Evolutionary conservation across 2,329 filamentous ascomycete species (phyloP), one percentile per base, ranked within the genome.

Genomic region (Cercospora citrullina): DNA sequence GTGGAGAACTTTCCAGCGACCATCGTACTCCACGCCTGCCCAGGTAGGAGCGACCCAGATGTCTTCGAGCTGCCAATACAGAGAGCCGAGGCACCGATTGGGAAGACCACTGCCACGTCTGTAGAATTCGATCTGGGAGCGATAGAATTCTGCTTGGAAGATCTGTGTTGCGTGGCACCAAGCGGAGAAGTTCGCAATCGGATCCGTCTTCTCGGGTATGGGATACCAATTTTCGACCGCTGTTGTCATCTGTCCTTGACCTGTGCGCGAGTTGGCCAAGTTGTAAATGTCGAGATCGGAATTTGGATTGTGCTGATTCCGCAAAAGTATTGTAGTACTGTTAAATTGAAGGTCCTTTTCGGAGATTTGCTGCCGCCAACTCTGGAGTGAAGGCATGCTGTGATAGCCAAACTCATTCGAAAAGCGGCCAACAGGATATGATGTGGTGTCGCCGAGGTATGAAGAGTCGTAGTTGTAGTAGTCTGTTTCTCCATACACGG

Each of bases 11-110:
- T 90, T 89, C 87, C 87, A 89, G 0, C 87, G 79, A 0, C 87
- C 87, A 60, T 86, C 84, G 68, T 88, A 88, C 74, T 90, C 87
- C 36, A 89, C 85, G 0, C 86, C 84, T 0, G 87, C 86, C 87
- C 87, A 90, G 0, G 86, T 88, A 0, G 87, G 87, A 1, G 86
- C 87, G 70, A 87, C 86, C 75, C 74, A 76, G 67, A 88, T 85
- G 72, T 90, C 87, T 71, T 90, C 87, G 1, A 90, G 79, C 73
- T 90, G 87, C 88, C 87, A 90, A 75, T 89, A 89, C 5, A 90
- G 74, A 10, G 82, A 83, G 0, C 87, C 87, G 2, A 89, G 80
- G 71, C 89, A 86, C 0, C 86, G 81, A 68, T 89, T 84, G 0
- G 83, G 84, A 72, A 83, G 73, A 0, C 86, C 87, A 45, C 84